Evolutionary conservation across 2,329 filamentous ascomycete genomes (phyloP).

Genomic region (Fonsecaea nubica): DNA sequence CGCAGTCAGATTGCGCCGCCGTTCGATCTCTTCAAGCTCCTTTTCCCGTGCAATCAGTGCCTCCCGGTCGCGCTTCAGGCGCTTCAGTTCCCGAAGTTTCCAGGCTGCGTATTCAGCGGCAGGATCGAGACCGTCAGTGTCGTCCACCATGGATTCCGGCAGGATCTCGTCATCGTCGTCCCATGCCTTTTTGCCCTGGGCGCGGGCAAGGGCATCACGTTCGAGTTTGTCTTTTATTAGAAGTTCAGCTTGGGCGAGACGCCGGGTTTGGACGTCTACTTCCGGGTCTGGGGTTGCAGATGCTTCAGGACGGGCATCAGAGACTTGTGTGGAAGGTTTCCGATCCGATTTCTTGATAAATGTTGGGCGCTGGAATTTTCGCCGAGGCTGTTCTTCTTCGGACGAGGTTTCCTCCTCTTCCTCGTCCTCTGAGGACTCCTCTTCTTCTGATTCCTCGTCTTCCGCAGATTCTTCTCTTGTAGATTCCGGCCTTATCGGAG

Average conservation of each 20-base stretch:
- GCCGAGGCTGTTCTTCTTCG: constrained; percentile 64
- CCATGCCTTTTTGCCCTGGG: constrained; percentile 82
- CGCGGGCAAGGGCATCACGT: constrained; percentile 76
- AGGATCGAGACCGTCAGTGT: constrained; percentile 83
- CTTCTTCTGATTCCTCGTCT: constrained; percentile 28
- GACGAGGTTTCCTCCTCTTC: constrained; percentile 64
- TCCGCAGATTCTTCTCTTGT: constrained; percentile 38
- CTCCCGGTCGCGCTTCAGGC: constrained; percentile 84
- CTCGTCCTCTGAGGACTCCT: constrained; percentile 43
- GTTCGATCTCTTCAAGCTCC: constrained; percentile 87
- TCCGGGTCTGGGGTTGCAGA: constrained; percentile 42
- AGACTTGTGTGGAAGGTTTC: constrained; percentile 43
- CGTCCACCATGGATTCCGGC: constrained; percentile 78
- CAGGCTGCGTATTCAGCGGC: constrained; percentile 90
- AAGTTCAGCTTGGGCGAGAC: constrained; percentile 74
- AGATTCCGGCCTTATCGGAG: constrained; percentile 19
- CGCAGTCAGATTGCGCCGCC: constrained; percentile 81
- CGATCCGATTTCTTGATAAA: constrained; percentile 71
- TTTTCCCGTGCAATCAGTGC: constrained; percentile 82
- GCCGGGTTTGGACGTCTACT: constrained; percentile 62
- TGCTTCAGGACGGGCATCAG: constrained; percentile 31
- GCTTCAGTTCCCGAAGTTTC: constrained; percentile 89
- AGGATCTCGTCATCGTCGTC: constrained; percentile 75
- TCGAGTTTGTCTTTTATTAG: constrained; percentile 88
- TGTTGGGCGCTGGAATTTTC: constrained; percentile 67